phyloP scores from a whole-genome alignment of 371 early-diverging fungal species.

The Chytridium lagenaria region DNA sequence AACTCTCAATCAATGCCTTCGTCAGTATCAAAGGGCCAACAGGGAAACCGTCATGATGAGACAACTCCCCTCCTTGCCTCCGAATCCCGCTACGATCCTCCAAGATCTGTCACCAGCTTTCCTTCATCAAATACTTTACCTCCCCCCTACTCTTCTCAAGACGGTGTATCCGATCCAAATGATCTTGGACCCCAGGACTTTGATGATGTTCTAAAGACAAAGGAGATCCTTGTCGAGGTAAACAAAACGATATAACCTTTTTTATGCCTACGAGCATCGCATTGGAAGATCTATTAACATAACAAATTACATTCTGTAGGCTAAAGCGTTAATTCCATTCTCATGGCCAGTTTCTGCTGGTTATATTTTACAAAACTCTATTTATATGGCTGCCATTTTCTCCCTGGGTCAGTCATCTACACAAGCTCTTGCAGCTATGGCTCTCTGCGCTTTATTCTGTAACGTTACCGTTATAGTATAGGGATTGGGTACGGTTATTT shows the following conservation, averaged over 20 bases:
- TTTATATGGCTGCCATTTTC: slow-evolving; percentile 32
- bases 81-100: background rate
- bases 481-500: slow-evolving; percentile 70
- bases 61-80: background rate
- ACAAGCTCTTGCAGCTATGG: slow-evolving; percentile 76
- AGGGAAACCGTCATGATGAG: background rate
- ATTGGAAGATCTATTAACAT: too few species aligned
- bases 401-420: slow-evolving; percentile 56
- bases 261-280: too few species aligned
- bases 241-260: too few species aligned
- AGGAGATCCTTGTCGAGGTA: background rate
- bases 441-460: slow-evolving; percentile 80
- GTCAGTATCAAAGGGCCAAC: too few species aligned
- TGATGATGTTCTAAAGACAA: background rate
- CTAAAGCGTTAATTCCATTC: slow-evolving; percentile 25
- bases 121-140: background rate
- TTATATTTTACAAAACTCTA: slow-evolving; percentile 35
- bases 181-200: background rate
- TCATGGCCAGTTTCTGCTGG: slow-evolving; percentile 49
- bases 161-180: background rate
- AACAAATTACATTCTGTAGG: too few species aligned
- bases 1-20: too few species aligned
- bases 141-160: background rate
- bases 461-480: slow-evolving; percentile 82
- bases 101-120: background rate